Conservation (phyloP, 2,329 filamentous ascomycete species). For the Ascochyta pisi region DNA sequence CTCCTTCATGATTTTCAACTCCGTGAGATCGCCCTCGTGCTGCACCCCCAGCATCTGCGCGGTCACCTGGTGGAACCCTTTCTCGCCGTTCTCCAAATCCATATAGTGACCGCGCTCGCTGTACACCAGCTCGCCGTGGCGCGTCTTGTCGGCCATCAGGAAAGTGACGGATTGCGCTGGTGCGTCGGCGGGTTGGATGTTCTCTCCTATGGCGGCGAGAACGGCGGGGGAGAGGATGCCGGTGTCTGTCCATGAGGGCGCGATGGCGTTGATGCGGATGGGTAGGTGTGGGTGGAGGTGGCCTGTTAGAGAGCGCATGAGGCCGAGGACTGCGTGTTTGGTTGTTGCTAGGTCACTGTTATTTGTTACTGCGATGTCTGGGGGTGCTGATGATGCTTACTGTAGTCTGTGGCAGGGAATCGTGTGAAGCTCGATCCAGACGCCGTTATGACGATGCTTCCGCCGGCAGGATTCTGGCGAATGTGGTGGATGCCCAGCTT, state of each 20-base stretch:
- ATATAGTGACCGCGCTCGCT: slow-evolving; percentile 30
- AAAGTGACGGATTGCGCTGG: slow-evolving; percentile 32
- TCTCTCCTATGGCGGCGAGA: slow-evolving; percentile 24
- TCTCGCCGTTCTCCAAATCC: slow-evolving; percentile 40
- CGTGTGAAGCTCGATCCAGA: slow-evolving; percentile 38
- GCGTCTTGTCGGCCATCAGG: slow-evolving; percentile 37
- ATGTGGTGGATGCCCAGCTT: slow-evolving; percentile 40
- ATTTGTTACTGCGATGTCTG: background rate
- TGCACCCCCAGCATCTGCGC: slow-evolving; percentile 26
- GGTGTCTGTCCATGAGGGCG: slow-evolving; percentile 42
- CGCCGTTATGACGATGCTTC: slow-evolving; percentile 43
- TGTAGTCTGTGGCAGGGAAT: slow-evolving; percentile 40
- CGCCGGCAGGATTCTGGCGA: slow-evolving; percentile 32
- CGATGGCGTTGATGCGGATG: slow-evolving; percentile 45
- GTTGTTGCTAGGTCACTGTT: slow-evolving; percentile 27
- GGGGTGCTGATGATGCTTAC: slow-evolving; percentile 17
- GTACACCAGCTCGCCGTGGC: slow-evolving; percentile 39
- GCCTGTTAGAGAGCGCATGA: slow-evolving; percentile 34
- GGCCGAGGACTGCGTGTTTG: slow-evolving; percentile 43
- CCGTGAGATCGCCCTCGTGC: slow-evolving; percentile 6
- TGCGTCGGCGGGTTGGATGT: slow-evolving; percentile 32
- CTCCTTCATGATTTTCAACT: slow-evolving; percentile 13
- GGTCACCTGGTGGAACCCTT: slow-evolving; percentile 27
- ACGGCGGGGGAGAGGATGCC: slow-evolving; percentile 27
- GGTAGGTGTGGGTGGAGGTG: slow-evolving; percentile 32